Conservation (phyloP, 1,284 basidiomycete genomes). For the Cutaneotrichosporon sp. region DNA sequence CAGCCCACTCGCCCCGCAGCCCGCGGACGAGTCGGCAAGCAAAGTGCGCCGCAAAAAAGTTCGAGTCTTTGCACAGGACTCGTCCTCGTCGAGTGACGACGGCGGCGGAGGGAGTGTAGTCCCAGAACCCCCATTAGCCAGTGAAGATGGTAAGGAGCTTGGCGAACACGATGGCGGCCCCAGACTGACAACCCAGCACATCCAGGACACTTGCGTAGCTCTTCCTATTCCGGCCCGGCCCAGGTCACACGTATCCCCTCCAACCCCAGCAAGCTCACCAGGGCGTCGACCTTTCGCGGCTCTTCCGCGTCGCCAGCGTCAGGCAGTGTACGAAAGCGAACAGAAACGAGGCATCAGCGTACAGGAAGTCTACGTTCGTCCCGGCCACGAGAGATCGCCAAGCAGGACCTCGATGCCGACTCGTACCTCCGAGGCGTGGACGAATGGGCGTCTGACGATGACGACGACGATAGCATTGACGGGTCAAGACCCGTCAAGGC, state of each 20-base stretch:
- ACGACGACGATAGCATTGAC: conserved; percentile 17
- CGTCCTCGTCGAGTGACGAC: conserved; percentile 9
- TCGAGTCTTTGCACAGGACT: conserved; percentile 14
- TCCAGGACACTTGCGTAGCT: conserved; percentile 12
- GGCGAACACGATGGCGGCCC: no score
- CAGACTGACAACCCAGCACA: background rate
- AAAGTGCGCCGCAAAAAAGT: conserved; percentile 14
- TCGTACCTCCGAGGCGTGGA: conserved; percentile 17
- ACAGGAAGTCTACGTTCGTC: background rate
- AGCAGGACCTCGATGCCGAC: conserved; percentile 18
- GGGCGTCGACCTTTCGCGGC: conserved; percentile 11
- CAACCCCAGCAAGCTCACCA: conserved; percentile 8
- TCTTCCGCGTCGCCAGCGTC: background rate
- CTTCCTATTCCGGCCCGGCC: conserved; percentile 18
- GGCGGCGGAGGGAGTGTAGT: background rate
- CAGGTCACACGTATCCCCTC: conserved; percentile 6
- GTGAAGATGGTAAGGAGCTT: conserved; percentile 11
- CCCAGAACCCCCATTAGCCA: background rate
- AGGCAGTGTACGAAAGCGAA: background rate
- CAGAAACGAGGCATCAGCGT: background rate
- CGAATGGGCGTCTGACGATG: conserved; percentile 22
- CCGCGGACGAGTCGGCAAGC: conserved; percentile 6
- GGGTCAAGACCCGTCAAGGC: conserved; percentile 9
- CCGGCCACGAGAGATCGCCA: background rate
- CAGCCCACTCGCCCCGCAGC: conserved; percentile 11